These are phyloP conservation scores for Botryobasidium botryosum DNA, from an alignment of 768 basidiomycete genomes.

Conservation along the genomic window DNA sequence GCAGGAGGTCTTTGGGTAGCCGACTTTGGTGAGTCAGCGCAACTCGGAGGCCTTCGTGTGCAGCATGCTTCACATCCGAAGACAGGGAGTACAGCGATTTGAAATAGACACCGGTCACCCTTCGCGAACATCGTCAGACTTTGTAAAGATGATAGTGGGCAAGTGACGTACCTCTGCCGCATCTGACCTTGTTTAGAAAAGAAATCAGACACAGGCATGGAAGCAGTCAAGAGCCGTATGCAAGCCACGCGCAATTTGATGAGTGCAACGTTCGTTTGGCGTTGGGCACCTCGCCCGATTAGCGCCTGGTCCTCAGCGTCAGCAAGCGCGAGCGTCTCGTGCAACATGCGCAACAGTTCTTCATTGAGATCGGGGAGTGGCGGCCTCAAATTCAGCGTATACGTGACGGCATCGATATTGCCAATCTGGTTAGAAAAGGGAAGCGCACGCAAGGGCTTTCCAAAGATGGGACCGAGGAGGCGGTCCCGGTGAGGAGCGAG, in stretches of 20 bases:
- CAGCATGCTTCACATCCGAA: constrained; percentile 84
- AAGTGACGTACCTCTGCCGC: constrained; percentile 50
- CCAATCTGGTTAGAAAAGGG: constrained; percentile 94
- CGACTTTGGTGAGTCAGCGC: constrained; percentile 80
- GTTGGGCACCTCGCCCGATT: constrained; percentile 50
- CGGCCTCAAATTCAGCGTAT: constrained; percentile 77
- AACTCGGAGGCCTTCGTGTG: constrained; percentile 81
- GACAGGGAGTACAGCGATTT: constrained; percentile 91
- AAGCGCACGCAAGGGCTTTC: constrained; percentile 89
- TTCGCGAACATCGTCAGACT: constrained; percentile 18
- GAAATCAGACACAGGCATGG: constrained; percentile 90
- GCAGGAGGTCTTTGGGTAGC: constrained; percentile 85
- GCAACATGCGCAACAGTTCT: constrained; percentile 75
- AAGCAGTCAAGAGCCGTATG: constrained; percentile 81
- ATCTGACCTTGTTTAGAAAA: constrained; percentile 71
- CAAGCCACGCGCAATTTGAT: constrained; percentile 86
- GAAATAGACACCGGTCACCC: constrained; percentile 92
- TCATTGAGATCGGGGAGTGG: constrained; percentile 85
- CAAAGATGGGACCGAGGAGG: constrained; percentile 77
- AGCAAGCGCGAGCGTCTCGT: constrained; percentile 86
- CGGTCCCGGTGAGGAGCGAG: constrained; percentile 72
- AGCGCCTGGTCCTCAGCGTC: constrained; percentile 88
- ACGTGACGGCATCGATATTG: constrained; percentile 93
- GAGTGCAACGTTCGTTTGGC: constrained; percentile 66
- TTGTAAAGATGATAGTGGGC: not conserved